Evolutionary conservation across 768 basidiomycete species (phyloP), one percentile per base, ranked within the genome.

Genomic region (Agaricus bisporus): DNA sequence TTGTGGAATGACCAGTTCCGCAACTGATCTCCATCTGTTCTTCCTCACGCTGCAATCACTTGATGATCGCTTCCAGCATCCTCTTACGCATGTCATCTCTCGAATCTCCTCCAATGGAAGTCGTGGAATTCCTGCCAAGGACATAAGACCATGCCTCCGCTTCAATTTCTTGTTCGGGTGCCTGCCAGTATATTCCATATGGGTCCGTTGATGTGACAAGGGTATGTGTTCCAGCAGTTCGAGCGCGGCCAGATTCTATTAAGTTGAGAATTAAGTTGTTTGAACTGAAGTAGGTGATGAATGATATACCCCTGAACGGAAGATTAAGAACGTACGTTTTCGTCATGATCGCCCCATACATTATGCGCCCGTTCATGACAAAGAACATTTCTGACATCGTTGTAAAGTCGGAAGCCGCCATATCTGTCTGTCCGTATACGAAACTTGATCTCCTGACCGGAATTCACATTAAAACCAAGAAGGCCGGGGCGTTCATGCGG

Each of bases 291-390:
- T n/a, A 41, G n/a, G 5, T 22, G 41, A 17, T 35, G 55, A 29
- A 14, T 18, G 42, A n/a, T 41, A 11, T 41, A 22, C 7, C 4
- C 20, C 4, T 54, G 35, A 9, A 37, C 28, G 10, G 20, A 26
- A 37, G 3, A 10, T 15, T 18, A 18, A n/a, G 17, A 4, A 72
- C 85, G 63, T 56, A 88, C 88, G 57, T 87, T 80, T 48, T 88
- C 74, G 60, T 86, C 83, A 59, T 91, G 88, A 57, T 83, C 80
- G 3, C 79, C 71, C 79, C 82, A 86, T 0, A 86, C 77, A 60
- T 88, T 90, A 64, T 91, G 88, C 18, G 87, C 71, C 36, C 89
- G 68, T 62, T 90, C 88, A 63, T 91, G 88, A 60, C 86, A 89
- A 3, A 90, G 71, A 36, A 88, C 85, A 12, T 77, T 73, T 47